Conservation (phyloP, 305 asterid species). For the Lippia alba region DNA sequence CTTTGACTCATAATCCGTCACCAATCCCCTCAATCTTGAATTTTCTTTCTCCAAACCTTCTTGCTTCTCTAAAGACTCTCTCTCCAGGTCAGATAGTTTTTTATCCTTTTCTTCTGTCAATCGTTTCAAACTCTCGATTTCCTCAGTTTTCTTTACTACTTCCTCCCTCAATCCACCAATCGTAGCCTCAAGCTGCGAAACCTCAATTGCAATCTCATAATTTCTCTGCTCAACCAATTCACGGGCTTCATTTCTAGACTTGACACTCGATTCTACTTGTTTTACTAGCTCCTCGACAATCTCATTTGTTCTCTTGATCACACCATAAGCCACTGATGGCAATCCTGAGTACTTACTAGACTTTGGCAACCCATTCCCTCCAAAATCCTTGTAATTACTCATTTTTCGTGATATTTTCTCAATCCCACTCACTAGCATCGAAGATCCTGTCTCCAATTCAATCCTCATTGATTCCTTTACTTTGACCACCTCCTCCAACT, state of each 20-base stretch:
- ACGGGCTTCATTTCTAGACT: slow-evolving; percentile 79
- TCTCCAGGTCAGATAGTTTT: slow-evolving; percentile 53
- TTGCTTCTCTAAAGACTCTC: slow-evolving; percentile 54
- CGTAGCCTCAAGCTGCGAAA: slow-evolving; percentile 85
- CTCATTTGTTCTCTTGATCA: slow-evolving; percentile 90
- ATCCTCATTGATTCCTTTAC: slow-evolving; percentile 59
- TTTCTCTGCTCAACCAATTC: slow-evolving; percentile 87
- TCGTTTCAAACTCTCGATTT: slow-evolving; percentile 55
- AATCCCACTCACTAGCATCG: slow-evolving; percentile 87
- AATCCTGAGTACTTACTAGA: slow-evolving; percentile 86
- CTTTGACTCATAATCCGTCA: slow-evolving; percentile 61
- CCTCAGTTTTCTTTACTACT: slow-evolving; percentile 55
- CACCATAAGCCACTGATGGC: slow-evolving; percentile 90
- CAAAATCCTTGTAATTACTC: slow-evolving; percentile 74
- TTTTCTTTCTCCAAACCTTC: slow-evolving; percentile 61
- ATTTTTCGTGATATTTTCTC: slow-evolving; percentile 92
- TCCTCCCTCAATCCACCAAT: slow-evolving; percentile 85
- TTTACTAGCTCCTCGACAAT: slow-evolving; percentile 85
- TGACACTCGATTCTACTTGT: slow-evolving; percentile 67
- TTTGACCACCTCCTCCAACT: slow-evolving; percentile 67
- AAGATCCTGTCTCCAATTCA: slow-evolving; percentile 84
- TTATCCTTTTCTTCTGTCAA: slow-evolving; percentile 60
- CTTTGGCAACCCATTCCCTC: slow-evolving; percentile 72
- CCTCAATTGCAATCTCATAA: slow-evolving; percentile 94
- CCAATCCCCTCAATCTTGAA: slow-evolving; percentile 53